These are phyloP conservation scores for Macrophomina tecta DNA, from an alignment of 2,329 filamentous ascomycete genomes.

Conservation along the genomic window DNA sequence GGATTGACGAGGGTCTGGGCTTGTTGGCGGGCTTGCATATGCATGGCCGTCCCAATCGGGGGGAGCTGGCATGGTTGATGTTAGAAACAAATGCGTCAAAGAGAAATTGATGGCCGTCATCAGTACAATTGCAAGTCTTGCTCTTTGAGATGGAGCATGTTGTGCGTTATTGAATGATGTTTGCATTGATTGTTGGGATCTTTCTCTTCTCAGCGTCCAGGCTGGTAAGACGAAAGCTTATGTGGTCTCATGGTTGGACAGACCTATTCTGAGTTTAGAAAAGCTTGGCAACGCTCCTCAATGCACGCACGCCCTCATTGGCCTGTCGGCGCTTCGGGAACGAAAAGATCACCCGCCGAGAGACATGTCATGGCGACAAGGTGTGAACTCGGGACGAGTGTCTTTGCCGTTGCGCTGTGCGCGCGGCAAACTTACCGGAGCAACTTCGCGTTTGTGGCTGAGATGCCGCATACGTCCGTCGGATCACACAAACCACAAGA, in stretches of 20 bases:
- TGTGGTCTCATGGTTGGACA: conserved; percentile 11
- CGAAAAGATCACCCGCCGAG: background rate
- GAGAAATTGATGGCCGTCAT: background rate
- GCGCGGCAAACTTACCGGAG: background rate
- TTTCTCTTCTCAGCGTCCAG: background rate
- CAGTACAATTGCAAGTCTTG: background rate
- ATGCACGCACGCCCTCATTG: background rate
- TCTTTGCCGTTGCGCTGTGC: background rate
- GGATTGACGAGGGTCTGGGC: background rate
- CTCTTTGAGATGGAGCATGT: background rate
- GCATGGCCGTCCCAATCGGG: conserved; percentile 5
- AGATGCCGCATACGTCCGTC: conserved; percentile 8
- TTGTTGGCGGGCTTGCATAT: conserved; percentile 8
- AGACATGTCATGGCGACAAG: background rate
- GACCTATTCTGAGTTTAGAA: background rate
- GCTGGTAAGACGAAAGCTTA: background rate
- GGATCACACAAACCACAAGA: background rate
- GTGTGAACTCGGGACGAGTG: background rate
- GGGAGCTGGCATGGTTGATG: conserved; percentile 11
- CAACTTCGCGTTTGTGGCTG: background rate
- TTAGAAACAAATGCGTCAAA: background rate
- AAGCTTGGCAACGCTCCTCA: conserved; percentile 16
- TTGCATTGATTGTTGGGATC: background rate
- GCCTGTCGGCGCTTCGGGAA: background rate
- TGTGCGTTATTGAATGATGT: background rate